Conservation (phyloP, 768 basidiomycete species). For the Tulasnella sp. region DNA sequence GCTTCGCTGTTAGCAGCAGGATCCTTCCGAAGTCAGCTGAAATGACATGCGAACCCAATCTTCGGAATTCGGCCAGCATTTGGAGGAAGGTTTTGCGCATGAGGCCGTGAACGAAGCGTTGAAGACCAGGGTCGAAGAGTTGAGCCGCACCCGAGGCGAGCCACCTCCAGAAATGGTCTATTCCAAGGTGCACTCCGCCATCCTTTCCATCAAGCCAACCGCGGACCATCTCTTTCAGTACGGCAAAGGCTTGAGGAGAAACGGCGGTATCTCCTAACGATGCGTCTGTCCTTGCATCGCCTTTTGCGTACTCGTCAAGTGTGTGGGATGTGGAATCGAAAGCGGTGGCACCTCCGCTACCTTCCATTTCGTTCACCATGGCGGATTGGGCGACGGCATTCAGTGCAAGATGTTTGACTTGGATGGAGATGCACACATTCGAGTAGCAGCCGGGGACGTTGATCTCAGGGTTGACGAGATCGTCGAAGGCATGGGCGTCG, state of each 20-base stretch:
- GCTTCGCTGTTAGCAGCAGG: slow-evolving; percentile 89
- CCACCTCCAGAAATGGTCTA: slow-evolving; percentile 93
- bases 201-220: slow-evolving; percentile 76
- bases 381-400: slow-evolving; percentile 92
- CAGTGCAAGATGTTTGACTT: slow-evolving; percentile 87
- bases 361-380: slow-evolving; percentile 95
- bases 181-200: slow-evolving; percentile 66
- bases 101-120: slow-evolving; percentile 87
- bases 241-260: slow-evolving; percentile 78
- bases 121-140: slow-evolving; percentile 88
- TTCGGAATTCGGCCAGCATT: slow-evolving; percentile 91
- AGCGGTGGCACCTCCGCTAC: slow-evolving; percentile 86
- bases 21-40: slow-evolving; percentile 92
- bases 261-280: slow-evolving; percentile 86
- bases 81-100: slow-evolving; percentile 99
- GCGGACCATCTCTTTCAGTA: slow-evolving; percentile 84
- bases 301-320: slow-evolving; percentile 79
- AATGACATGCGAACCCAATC: slow-evolving; percentile 87
- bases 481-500: slow-evolving; percentile 70
- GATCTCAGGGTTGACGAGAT: slow-evolving; percentile 81
- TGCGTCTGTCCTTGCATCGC: slow-evolving; percentile 63
- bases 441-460: slow-evolving; percentile 79
- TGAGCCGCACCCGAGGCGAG: slow-evolving; percentile 77
- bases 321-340: slow-evolving; percentile 92
- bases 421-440: slow-evolving; percentile 87